A percentile compares a stretch with the other conserved stretches of the same genome.
These are phyloP conservation scores for Euphorbia celastroides DNA, from an alignment of 441 rosid genomes.

Conservation along the genomic window DNA sequence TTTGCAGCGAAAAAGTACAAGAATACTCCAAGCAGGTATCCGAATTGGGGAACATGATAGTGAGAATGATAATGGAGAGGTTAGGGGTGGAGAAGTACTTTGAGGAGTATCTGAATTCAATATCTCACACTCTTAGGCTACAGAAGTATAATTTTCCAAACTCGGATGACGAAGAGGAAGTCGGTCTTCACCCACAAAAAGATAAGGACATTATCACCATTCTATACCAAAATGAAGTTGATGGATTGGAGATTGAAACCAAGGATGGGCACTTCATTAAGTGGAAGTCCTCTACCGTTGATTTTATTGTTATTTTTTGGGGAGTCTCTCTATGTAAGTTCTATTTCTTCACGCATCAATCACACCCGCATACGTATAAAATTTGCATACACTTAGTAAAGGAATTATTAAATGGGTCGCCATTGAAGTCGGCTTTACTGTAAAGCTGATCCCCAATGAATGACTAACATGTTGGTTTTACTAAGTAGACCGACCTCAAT, in stretches of 20 bases:
- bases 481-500: too few species aligned
- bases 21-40: slow-evolving; percentile 7
- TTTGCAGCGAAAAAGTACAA: slow-evolving; percentile 11
- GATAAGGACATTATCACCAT: slow-evolving; percentile 28
- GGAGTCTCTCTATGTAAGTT: slow-evolving; percentile 16
- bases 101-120: slow-evolving; percentile 26
- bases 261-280: slow-evolving; percentile 25
- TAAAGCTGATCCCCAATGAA: too few species aligned
- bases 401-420: too few species aligned
- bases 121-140: slow-evolving; percentile 17
- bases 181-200: slow-evolving; percentile 17
- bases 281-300: slow-evolving; percentile 15
- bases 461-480: too few species aligned
- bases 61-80: slow-evolving; percentile 34
- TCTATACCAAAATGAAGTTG: slow-evolving; percentile 26
- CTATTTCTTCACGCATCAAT: too few species aligned
- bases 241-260: slow-evolving; percentile 23
- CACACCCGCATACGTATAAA: too few species aligned
- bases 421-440: too few species aligned
- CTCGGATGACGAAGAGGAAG: slow-evolving; percentile 15
- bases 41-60: slow-evolving; percentile 17
- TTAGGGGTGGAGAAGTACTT: slow-evolving; percentile 24
- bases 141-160: slow-evolving; percentile 27
- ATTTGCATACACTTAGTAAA: too few species aligned
- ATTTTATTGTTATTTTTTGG: slow-evolving; percentile 28